Percentiles rank a stretch among this genome's conserved stretches.
Conservation (phyloP, 768 basidiomycete genomes). For the Coprinellus micaceus region DNA sequence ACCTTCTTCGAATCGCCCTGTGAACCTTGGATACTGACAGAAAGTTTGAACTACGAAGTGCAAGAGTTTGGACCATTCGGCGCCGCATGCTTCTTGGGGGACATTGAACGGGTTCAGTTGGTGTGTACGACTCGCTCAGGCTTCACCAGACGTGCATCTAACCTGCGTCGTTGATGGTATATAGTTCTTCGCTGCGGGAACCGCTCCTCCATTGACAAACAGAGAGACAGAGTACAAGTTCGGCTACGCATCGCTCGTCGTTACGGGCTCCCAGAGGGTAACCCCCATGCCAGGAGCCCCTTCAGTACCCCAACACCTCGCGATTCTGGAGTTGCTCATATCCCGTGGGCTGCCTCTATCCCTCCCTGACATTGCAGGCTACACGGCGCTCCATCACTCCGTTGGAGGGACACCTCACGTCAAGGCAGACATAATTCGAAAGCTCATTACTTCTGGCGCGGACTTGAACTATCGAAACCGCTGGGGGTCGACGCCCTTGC, state of each 20-base stretch:
- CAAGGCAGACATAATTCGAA: constrained; percentile 30
- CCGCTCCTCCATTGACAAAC: constrained; percentile 33
- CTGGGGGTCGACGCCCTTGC: constrained; percentile 44
- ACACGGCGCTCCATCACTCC: constrained; percentile 49
- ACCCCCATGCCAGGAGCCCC: neutral
- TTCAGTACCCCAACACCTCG: constrained; percentile 15
- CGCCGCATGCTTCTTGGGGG: constrained; percentile 24
- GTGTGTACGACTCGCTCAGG: constrained; percentile 14
- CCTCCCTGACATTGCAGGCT: constrained; percentile 41
- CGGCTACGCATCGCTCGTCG: constrained; percentile 38
- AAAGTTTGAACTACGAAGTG: constrained; percentile 21
- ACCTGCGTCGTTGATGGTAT: constrained; percentile 17
- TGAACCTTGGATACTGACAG: constrained; percentile 9
- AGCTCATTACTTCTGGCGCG: constrained; percentile 43
- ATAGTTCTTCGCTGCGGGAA: constrained; percentile 21
- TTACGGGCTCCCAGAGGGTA: constrained; percentile 40
- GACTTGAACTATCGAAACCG: constrained; percentile 47
- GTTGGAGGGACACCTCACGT: constrained; percentile 21
- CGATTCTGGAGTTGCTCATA: constrained; percentile 40
- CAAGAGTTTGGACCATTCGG: constrained; percentile 26
- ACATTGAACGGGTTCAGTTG: constrained; percentile 16
- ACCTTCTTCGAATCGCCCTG: neutral
- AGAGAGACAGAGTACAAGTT: constrained; percentile 42
- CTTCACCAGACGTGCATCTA: neutral
- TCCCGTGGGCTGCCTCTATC: constrained; percentile 37